Conservation (phyloP, 148 eudicot species). For the Fallopia convolvulus region DNA sequence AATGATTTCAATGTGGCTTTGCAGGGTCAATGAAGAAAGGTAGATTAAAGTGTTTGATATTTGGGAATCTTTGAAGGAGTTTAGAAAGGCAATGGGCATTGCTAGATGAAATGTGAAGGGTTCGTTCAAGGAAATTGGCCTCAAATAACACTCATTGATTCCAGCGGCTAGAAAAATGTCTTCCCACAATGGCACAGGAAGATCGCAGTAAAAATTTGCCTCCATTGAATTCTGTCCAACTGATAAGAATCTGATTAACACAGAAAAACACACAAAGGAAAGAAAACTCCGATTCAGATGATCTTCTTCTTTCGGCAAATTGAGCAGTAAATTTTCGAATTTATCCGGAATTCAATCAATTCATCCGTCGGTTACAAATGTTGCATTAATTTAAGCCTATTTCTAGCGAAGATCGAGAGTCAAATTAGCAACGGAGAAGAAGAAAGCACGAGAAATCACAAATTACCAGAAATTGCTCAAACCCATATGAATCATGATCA, state of each 20-base stretch:
- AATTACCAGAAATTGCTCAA: not conserved
- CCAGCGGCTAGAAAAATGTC: not conserved
- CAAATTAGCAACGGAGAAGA: not conserved
- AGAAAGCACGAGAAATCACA: not conserved
- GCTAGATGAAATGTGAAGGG: not conserved
- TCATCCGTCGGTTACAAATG: no score
- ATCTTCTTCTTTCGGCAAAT: not conserved
- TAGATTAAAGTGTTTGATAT: not conserved
- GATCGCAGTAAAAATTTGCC: not conserved
- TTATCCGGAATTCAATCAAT: no score
- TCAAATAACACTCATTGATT: not conserved
- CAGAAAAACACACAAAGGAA: not conserved
- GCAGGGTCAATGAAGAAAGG: not conserved
- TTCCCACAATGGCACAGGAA: conserved; percentile 4
- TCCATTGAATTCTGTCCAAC: not conserved
- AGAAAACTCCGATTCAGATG: not conserved
- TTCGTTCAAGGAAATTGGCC: not conserved
- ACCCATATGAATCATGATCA: not conserved
- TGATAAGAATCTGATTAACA: not conserved
- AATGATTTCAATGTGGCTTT: not conserved
- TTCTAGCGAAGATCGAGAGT: no score
- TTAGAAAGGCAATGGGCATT: not conserved
- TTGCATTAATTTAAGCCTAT: no score
- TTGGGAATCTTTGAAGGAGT: not conserved
- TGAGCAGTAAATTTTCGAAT: not conserved